Conservation (phyloP, 1,284 basidiomycete genomes). For the Cystobasidium sp. region DNA sequence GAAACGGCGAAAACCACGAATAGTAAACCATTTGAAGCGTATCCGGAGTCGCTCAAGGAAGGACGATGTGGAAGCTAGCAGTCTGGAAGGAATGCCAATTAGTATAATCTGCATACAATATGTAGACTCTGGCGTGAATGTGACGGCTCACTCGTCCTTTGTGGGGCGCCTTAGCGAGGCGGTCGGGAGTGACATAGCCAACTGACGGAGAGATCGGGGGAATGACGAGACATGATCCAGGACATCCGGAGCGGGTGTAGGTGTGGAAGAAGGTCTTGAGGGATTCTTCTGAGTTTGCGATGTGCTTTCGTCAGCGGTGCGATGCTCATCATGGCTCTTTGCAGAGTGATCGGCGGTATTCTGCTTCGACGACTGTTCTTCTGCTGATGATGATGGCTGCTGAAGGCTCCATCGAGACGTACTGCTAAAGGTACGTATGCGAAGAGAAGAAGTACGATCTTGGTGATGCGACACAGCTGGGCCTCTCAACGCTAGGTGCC, state of each 20-base stretch:
- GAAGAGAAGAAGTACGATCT: neutral
- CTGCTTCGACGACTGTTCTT: neutral
- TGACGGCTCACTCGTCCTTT: slow-evolving; percentile 33
- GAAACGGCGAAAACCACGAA: slow-evolving; percentile 91
- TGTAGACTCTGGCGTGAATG: no score
- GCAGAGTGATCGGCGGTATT: slow-evolving; percentile 5
- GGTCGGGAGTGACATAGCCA: slow-evolving; percentile 33
- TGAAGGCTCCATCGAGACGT: neutral
- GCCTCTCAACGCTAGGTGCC: neutral
- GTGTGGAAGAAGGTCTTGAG: neutral
- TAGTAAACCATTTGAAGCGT: slow-evolving; percentile 97
- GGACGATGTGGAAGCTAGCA: slow-evolving; percentile 32
- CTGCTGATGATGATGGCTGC: no score
- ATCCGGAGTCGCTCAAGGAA: slow-evolving; percentile 67
- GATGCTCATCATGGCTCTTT: neutral
- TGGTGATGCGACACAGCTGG: no score
- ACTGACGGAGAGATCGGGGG: slow-evolving; percentile 23
- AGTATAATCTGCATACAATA: neutral
- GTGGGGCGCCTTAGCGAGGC: slow-evolving; percentile 32
- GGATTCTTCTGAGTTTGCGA: neutral
- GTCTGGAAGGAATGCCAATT: no score
- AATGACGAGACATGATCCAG: slow-evolving; percentile 36
- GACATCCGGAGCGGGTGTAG: slow-evolving; percentile 10
- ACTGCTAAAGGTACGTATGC: neutral
- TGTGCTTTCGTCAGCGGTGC: neutral